These are phyloP conservation scores for Leptographium flavum DNA, from an alignment of 2,329 filamentous ascomycete genomes.

Conservation along the genomic window DNA sequence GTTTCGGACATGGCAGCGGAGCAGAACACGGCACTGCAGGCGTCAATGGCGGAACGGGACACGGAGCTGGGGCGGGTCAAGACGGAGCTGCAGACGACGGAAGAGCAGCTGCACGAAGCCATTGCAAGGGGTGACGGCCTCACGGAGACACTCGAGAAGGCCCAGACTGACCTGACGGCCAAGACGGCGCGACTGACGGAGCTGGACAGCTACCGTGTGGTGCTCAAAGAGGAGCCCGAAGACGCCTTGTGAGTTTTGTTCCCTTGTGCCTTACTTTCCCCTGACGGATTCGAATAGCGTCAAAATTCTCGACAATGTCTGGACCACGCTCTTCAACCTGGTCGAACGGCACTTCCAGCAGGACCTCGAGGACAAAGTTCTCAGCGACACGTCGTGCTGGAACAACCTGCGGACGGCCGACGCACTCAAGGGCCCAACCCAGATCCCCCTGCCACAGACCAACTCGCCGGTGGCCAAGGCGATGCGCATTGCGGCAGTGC, in stretches of 20 bases:
- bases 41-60: conserved; percentile 11
- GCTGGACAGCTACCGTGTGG: conserved; percentile 17
- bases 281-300: conserved; percentile 12
- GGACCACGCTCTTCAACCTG: conserved; percentile 18
- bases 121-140: conserved; percentile 9
- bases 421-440: conserved; percentile 18
- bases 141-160: conserved; percentile 13
- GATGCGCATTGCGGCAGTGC: conserved; percentile 21
- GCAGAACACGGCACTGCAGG: conserved; percentile 13
- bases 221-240: conserved; percentile 16
- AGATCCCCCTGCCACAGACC: conserved; percentile 20
- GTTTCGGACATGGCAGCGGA: conserved; percentile 6
- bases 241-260: conserved; percentile 16
- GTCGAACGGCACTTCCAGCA: conserved; percentile 19
- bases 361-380: conserved; percentile 18
- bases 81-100: conserved; percentile 11
- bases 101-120: conserved; percentile 14
- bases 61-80: conserved; percentile 13
- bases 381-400: conserved; percentile 20
- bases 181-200: conserved; percentile 14
- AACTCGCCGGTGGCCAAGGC: conserved; percentile 21
- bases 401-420: conserved; percentile 18
- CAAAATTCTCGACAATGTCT: conserved; percentile 20
- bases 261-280: not conserved
- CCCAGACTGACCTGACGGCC: conserved; percentile 11